Evolutionary conservation across 805 yeast species (phyloP).

Genomic region (Jamesozyma hellenica): DNA sequence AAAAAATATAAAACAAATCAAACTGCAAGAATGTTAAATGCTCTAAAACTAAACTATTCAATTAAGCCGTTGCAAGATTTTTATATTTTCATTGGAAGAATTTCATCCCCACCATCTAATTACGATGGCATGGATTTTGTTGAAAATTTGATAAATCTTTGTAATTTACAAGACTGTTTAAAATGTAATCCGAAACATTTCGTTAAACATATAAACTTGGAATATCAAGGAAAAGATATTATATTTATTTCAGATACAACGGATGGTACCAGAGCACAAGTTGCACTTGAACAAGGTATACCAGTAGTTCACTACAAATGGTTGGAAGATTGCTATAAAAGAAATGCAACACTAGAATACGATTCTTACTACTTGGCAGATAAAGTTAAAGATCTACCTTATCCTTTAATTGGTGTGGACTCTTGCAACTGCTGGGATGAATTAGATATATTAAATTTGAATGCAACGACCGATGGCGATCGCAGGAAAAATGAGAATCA

Average conservation of each 20-base stretch:
- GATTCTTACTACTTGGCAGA: slow-evolving; percentile 27
- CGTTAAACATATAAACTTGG: slow-evolving; percentile 8
- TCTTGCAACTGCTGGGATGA: slow-evolving; percentile 25
- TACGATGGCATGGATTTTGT: background rate
- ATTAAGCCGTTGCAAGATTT: slow-evolving; percentile 17
- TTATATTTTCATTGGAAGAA: slow-evolving; percentile 25
- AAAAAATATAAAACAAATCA: slow-evolving; percentile 1
- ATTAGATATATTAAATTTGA: no score
- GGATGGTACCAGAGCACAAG: slow-evolving; percentile 24
- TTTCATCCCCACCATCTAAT: slow-evolving; percentile 4
- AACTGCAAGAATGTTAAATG: slow-evolving; percentile 8
- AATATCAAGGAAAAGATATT: slow-evolving; percentile 4
- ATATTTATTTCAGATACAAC: slow-evolving; percentile 24
- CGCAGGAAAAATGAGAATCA: background rate
- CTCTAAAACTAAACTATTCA: slow-evolving; percentile 11
- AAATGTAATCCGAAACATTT: slow-evolving; percentile 14
- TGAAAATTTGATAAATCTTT: slow-evolving; percentile 11
- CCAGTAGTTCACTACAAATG: slow-evolving; percentile 37
- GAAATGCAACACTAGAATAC: slow-evolving; percentile 34
- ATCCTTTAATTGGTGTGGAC: slow-evolving; percentile 26
- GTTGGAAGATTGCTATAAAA: slow-evolving; percentile 33
- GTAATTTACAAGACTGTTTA: slow-evolving; percentile 9
- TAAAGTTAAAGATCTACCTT: slow-evolving; percentile 11
- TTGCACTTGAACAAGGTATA: slow-evolving; percentile 33
- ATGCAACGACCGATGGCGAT: background rate